These are phyloP conservation scores for Tetrapisispora pingtungensis DNA, from an alignment of 805 yeast genomes.

Conservation along the genomic window DNA sequence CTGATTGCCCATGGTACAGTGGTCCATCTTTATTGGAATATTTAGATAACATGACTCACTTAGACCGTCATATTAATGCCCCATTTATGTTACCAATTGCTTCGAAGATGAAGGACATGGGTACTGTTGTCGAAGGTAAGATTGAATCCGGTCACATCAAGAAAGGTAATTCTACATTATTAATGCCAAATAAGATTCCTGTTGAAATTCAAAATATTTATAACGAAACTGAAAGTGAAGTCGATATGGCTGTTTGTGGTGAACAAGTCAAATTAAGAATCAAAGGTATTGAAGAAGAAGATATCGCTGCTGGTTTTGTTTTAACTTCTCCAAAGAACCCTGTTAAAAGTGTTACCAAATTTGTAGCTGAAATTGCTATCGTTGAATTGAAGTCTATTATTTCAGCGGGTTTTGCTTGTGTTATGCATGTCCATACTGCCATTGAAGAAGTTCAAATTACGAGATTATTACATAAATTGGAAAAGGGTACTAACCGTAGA, in stretches of 20 bases:
- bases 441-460: slow-evolving; percentile 87
- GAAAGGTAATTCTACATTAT: slow-evolving; percentile 60
- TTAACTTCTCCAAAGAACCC: slow-evolving; percentile 80
- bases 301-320: slow-evolving; percentile 83
- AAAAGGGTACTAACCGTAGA: slow-evolving; percentile 93
- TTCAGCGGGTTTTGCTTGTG: slow-evolving; percentile 94
- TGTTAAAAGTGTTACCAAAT: slow-evolving; percentile 78
- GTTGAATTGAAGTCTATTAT: slow-evolving; percentile 92
- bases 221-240: slow-evolving; percentile 94
- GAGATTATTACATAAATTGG: slow-evolving; percentile 80
- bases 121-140: slow-evolving; percentile 97
- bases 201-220: slow-evolving; percentile 83
- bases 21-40: slow-evolving; percentile 91
- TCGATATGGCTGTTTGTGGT: slow-evolving; percentile 83
- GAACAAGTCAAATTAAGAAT: slow-evolving; percentile 92
- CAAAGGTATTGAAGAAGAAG: slow-evolving; percentile 96
- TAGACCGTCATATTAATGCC: slow-evolving; percentile 79
- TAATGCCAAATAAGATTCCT: slow-evolving; percentile 84
- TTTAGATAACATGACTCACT: slow-evolving; percentile 71
- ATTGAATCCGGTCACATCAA: slow-evolving; percentile 90
- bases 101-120: slow-evolving; percentile 92
- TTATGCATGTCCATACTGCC: slow-evolving; percentile 97
- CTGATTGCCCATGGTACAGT: slow-evolving; percentile 81
- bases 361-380: slow-evolving; percentile 94
- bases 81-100: slow-evolving; percentile 97